phyloP scores from a whole-genome alignment of 2,329 filamentous ascomycete genomes.

The Claviceps monticola region DNA sequence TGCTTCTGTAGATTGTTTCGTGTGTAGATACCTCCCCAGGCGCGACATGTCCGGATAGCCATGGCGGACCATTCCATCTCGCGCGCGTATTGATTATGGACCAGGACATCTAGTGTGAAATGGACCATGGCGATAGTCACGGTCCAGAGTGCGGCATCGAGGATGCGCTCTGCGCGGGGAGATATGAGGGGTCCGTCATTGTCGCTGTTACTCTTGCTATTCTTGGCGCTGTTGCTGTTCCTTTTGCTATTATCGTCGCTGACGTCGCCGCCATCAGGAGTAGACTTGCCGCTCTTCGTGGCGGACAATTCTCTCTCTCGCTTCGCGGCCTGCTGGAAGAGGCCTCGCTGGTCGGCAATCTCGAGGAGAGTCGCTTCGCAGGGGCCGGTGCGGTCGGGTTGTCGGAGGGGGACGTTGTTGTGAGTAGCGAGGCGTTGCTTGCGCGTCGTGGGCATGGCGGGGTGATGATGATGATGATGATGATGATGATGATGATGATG shows the following conservation, averaged over 20 bases:
- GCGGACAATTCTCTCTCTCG: slow-evolving; percentile 19
- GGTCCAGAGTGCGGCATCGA: slow-evolving; percentile 45
- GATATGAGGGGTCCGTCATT: slow-evolving; percentile 16
- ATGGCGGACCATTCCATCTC: slow-evolving; percentile 47
- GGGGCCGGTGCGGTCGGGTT: slow-evolving; percentile 53
- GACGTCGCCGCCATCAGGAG: slow-evolving; percentile 8
- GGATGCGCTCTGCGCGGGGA: slow-evolving; percentile 33
- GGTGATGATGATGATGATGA: too few species aligned
- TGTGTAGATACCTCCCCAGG: slow-evolving; percentile 32
- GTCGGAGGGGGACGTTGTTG: slow-evolving; percentile 45
- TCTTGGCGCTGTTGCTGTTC: too few species aligned
- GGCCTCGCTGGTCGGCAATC: slow-evolving; percentile 50
- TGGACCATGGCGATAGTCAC: slow-evolving; percentile 57
- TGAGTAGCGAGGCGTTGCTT: slow-evolving; percentile 32
- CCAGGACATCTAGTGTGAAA: slow-evolving; percentile 65
- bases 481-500: too few species aligned
- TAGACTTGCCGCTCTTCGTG: slow-evolving; percentile 7
- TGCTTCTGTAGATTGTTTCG: too few species aligned
- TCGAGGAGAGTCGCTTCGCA: slow-evolving; percentile 57
- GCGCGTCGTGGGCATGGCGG: slow-evolving; percentile 34
- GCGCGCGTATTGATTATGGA: slow-evolving; percentile 65
- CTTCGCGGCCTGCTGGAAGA: slow-evolving; percentile 36
- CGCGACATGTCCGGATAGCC: slow-evolving; percentile 34
- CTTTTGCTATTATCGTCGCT: too few species aligned
- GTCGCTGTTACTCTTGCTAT: too few species aligned